phyloP scores from a whole-genome alignment of 2,329 filamentous ascomycete species.

The Aspergillus cejpii region DNA sequence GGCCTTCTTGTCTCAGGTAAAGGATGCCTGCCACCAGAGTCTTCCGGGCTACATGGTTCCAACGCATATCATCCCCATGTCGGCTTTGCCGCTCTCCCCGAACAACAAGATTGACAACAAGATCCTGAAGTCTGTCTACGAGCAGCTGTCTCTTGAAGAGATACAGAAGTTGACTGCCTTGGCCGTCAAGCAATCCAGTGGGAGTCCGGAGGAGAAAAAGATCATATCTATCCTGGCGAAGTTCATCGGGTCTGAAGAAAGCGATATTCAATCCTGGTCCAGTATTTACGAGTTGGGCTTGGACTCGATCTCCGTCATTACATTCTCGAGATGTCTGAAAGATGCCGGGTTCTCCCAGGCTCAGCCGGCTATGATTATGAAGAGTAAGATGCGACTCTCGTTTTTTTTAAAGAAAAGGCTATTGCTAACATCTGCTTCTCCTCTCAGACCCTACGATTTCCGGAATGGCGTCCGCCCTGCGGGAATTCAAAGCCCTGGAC shows the following conservation, averaged over 20 bases:
- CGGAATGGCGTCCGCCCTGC: slow-evolving; percentile 32
- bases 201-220: slow-evolving; percentile 31
- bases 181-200: slow-evolving; percentile 20
- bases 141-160: slow-evolving; percentile 52
- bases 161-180: slow-evolving; percentile 52
- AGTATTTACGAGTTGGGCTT: slow-evolving; percentile 82
- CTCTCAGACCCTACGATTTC: slow-evolving; percentile 33
- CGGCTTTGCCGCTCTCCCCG: slow-evolving; percentile 67
- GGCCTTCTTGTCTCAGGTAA: slow-evolving; percentile 44
- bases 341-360: slow-evolving; percentile 54
- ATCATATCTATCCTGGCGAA: slow-evolving; percentile 52
- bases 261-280: slow-evolving; percentile 47
- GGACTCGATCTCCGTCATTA: slow-evolving; percentile 78
- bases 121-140: slow-evolving; percentile 60
- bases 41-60: slow-evolving; percentile 88
- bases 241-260: slow-evolving; percentile 44
- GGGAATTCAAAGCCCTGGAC: slow-evolving; percentile 5
- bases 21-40: slow-evolving; percentile 58
- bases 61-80: slow-evolving; percentile 68
- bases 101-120: slow-evolving; percentile 87
- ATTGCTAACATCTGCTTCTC: background rate
- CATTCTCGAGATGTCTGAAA: slow-evolving; percentile 60
- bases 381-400: slow-evolving; percentile 45
- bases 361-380: slow-evolving; percentile 62
- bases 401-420: too few relatives aligned